A percentile compares a stretch with the other conserved stretches of the same genome.
These are phyloP conservation scores for Dalechampia spathulata DNA, from an alignment of 441 rosid genomes.

Conservation along the genomic window DNA sequence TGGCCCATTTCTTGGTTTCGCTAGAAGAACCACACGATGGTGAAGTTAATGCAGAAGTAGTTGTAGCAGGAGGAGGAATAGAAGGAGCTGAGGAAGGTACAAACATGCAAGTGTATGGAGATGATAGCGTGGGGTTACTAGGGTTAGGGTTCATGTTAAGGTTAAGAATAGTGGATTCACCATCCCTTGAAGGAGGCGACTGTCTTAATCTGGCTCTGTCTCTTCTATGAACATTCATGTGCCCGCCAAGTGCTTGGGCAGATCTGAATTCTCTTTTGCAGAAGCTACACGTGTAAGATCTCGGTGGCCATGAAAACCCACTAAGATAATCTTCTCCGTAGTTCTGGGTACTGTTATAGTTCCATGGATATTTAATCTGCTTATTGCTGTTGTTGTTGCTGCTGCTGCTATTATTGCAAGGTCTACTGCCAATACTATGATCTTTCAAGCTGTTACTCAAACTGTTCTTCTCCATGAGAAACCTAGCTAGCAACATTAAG, in stretches of 20 bases:
- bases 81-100: conserved; percentile 30
- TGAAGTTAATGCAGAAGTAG: conserved; percentile 33
- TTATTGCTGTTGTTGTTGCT: conserved; percentile 12
- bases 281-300: conserved; percentile 75
- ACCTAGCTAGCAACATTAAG: conserved; percentile 20
- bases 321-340: conserved; percentile 47
- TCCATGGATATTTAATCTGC: conserved; percentile 34
- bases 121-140: conserved; percentile 34
- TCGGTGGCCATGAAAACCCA: conserved; percentile 88
- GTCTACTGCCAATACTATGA: conserved; percentile 25
- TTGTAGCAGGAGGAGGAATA: conserved; percentile 20
- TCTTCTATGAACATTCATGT: conserved; percentile 92
- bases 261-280: conserved; percentile 86
- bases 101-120: conserved; percentile 23
- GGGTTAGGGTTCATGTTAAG: conserved; percentile 43
- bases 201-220: conserved; percentile 82
- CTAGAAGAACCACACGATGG: conserved; percentile 31
- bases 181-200: conserved; percentile 38
- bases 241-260: conserved; percentile 97
- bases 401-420: conserved; percentile 11
- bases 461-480: conserved; percentile 55
- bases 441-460: conserved; percentile 44
- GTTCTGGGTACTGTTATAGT: conserved; percentile 22
- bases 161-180: conserved; percentile 38
- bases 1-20: conserved; percentile 31